phyloP scores from a whole-genome alignment of 768 basidiomycete species.

The Pholiota conissans region DNA sequence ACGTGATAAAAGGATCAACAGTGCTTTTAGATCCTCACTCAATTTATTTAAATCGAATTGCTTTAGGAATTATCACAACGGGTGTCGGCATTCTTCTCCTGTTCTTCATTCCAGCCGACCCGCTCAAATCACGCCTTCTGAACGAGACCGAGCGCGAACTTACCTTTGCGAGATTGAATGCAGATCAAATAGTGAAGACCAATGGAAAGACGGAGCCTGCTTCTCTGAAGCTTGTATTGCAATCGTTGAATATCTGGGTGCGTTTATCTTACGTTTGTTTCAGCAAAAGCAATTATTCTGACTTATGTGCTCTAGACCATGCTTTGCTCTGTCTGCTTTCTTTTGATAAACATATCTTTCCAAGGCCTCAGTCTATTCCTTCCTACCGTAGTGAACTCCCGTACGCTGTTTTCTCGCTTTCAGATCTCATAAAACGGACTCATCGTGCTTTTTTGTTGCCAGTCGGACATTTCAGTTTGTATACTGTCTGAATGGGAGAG shows the following conservation, averaged over 20 bases:
- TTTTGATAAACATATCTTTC: constrained; percentile 38
- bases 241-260: constrained; percentile 16
- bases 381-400: constrained; percentile 42
- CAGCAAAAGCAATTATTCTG: too few species aligned
- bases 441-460: not conserved
- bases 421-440: not conserved
- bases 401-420: constrained; percentile 23
- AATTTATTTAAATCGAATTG: too few species aligned
- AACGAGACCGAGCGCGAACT: constrained; percentile 25
- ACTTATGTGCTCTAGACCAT: constrained; percentile 22
- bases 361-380: constrained; percentile 40
- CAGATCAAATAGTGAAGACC: constrained; percentile 24
- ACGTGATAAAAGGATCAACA: too few species aligned
- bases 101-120: constrained; percentile 26
- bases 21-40: too few species aligned
- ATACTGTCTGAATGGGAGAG: not conserved
- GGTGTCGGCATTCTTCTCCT: constrained; percentile 22
- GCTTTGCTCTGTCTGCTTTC: constrained; percentile 25
- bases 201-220: constrained; percentile 22
- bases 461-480: constrained; percentile 36
- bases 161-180: constrained; percentile 24
- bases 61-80: constrained; percentile 22
- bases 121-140: constrained; percentile 23
- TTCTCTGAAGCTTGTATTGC: constrained; percentile 17
- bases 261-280: not conserved